Evolutionary conservation across 2,329 filamentous ascomycete genomes (phyloP).

Genomic region (Arthrobotrys entomopaga): DNA sequence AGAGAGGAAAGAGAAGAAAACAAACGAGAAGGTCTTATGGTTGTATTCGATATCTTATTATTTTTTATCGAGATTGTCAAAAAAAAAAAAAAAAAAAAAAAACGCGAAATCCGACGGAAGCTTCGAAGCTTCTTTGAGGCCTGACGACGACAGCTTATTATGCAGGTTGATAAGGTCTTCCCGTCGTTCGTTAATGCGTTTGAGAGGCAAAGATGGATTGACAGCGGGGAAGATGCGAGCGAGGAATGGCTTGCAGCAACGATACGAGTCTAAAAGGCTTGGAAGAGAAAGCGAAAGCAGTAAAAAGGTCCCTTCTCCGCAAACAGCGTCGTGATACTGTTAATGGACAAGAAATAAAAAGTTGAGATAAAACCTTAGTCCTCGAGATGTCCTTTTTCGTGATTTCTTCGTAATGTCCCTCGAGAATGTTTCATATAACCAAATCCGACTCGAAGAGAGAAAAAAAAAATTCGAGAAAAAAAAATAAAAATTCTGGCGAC

Average conservation of each 20-base stretch:
- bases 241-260: slow-evolving; percentile 9
- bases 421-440: neutral
- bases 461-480: slow-evolving; percentile 8
- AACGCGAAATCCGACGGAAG: neutral
- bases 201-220: neutral
- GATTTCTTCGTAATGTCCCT: neutral
- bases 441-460: slow-evolving; percentile 23
- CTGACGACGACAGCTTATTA: neutral
- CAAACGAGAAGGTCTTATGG: neutral
- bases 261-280: slow-evolving; percentile 3
- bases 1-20: neutral
- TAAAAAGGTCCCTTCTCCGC: neutral
- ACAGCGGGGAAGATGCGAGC: slow-evolving; percentile 6
- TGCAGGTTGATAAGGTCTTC: slow-evolving; percentile 1
- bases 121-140: neutral
- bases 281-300: neutral
- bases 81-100: too few species aligned
- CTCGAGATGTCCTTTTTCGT: neutral
- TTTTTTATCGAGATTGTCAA: too few species aligned
- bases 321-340: neutral
- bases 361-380: too few species aligned
- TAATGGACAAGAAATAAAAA: neutral
- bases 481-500: slow-evolving; percentile 11
- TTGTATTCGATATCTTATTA: too few species aligned
- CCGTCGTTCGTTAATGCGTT: slow-evolving; percentile 1